Conservation (phyloP, 2,329 filamentous ascomycete genomes). For the Aspergillus chevalieri region DNA sequence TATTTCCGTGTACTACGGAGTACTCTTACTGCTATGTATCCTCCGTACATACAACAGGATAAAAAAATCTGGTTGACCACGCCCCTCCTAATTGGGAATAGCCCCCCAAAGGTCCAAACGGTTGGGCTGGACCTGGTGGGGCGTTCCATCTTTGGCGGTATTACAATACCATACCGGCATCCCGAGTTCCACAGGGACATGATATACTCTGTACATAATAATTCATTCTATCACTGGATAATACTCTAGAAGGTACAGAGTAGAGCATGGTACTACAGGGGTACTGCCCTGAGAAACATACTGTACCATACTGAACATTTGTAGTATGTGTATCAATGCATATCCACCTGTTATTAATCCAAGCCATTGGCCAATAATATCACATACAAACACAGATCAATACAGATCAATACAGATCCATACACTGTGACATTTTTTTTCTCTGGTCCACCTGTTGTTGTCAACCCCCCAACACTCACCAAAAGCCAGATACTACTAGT, state of each 20-base stretch:
- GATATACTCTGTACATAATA: not conserved
- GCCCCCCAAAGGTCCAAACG: slow-evolving; percentile 32
- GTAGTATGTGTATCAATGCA: too few species aligned
- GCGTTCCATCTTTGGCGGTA: too few species aligned
- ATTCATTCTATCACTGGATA: not conserved
- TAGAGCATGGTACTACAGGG: not conserved
- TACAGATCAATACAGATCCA: too few species aligned
- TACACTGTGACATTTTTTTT: not conserved
- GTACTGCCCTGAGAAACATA: too few species aligned
- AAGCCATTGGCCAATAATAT: too few species aligned
- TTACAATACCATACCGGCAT: not conserved
- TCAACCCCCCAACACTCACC: slow-evolving; percentile 7
- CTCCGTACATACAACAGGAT: too few species aligned
- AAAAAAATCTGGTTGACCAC: slow-evolving; percentile 24
- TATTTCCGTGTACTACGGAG: too few species aligned
- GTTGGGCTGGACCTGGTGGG: slow-evolving; percentile 26
- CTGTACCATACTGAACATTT: too few species aligned
- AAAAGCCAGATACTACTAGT: not conserved
- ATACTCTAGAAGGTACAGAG: not conserved
- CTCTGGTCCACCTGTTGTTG: not conserved
- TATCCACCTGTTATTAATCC: too few species aligned
- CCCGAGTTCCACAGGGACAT: too few species aligned
- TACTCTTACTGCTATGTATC: too few species aligned
- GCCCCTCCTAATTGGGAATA: slow-evolving; percentile 29
- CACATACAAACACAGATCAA: too few species aligned